phyloP scores from a whole-genome alignment of 2,329 filamentous ascomycete species.

The Pseudopyricularia javanii region DNA sequence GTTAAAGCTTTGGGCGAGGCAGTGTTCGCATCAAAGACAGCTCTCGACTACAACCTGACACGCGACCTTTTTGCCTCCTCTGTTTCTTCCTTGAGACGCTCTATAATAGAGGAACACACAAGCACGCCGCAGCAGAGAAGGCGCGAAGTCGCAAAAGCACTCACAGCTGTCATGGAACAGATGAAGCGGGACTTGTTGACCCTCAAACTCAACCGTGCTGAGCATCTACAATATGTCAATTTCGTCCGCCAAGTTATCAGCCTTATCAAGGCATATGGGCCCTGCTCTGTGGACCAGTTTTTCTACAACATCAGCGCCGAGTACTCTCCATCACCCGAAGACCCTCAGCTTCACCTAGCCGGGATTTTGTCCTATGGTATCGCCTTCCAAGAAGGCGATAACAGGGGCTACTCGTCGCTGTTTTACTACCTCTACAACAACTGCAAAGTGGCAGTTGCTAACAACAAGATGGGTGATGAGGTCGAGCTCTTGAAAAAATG shows the following conservation, averaged over 20 bases:
- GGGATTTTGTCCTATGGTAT: constrained; percentile 43
- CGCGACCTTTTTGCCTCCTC: constrained; percentile 35
- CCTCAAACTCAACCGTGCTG: constrained; percentile 18
- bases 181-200: constrained; percentile 36
- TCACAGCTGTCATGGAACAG: constrained; percentile 38
- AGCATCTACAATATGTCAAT: constrained; percentile 33
- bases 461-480: constrained; percentile 34
- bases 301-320: constrained; percentile 44
- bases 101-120: constrained; percentile 26
- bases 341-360: constrained; percentile 43
- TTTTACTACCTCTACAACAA: constrained; percentile 47
- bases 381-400: constrained; percentile 38
- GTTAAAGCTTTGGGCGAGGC: constrained; percentile 30
- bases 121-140: constrained; percentile 21
- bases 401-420: constrained; percentile 31
- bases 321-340: constrained; percentile 41
- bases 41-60: constrained; percentile 35
- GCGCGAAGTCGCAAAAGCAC: constrained; percentile 26
- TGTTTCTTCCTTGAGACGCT: constrained; percentile 36
- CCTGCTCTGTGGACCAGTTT: constrained; percentile 40
- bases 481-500: constrained; percentile 30
- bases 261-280: constrained; percentile 39
- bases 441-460: constrained; percentile 40
- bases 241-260: constrained; percentile 41
- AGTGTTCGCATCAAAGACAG: constrained; percentile 16